Evolutionary conservation across 2,329 filamentous ascomycete species (phyloP), one percentile per base, ranked within the genome.

Genomic region (Stachybotrys echinatus): DNA sequence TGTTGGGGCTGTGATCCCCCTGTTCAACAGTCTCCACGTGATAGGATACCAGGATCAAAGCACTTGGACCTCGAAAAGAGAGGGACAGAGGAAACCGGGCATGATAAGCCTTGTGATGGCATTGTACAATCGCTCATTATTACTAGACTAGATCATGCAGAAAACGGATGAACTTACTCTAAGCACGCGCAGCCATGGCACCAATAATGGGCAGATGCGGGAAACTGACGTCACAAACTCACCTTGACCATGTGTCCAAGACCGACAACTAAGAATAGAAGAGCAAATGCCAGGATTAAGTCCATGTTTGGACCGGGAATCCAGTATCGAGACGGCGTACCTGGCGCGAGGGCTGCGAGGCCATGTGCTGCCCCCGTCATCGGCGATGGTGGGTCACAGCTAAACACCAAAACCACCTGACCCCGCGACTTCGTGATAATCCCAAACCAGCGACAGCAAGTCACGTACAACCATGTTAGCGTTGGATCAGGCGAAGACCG

Each of bases 321-420:
- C n/a, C n/a, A n/a, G n/a, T n/a, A n/a, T n/a, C n/a, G n/a, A n/a
- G n/a, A n/a, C n/a, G n/a, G n/a, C n/a, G n/a, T n/a, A n/a, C n/a
- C n/a, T n/a, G n/a, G n/a, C n/a, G n/a, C n/a, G n/a, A n/a, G n/a
- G n/a, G n/a, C n/a, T n/a, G n/a, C n/a, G 27, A 34, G 27, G 5
- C 27, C 27, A 34, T 34, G 27, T 34, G 27, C 27, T 14, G 56
- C 61, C 60, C 60, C 53, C 47, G 37, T 42, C 39, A 44, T 55
- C 49, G 22, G 14, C 45, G 49, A 52, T 23, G 37, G 34, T 23
- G 39, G 44, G 49, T 48, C 52, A 47, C 59, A 59, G 55, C 53
- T 58, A 56, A 57, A 60, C 55, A 56, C 52, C 53, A 58, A 44
- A 50, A 34, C 52, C 60, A 58, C 54, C 45, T 62, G 60, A 62